Conservation (phyloP, 345 rosid species). For the Tarenaya hassleriana region DNA sequence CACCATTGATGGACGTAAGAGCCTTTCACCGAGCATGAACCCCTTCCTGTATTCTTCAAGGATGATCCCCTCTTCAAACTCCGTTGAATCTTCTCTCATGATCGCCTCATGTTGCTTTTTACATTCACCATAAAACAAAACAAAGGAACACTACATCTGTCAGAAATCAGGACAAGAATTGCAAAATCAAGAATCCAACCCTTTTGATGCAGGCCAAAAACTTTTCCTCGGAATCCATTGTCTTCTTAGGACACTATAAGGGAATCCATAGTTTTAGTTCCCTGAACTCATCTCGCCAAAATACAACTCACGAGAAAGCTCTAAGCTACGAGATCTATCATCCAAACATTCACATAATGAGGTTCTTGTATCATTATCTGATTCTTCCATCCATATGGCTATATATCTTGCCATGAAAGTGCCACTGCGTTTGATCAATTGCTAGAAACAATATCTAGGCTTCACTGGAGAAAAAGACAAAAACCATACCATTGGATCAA, state of each 20-base stretch:
- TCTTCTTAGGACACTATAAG: too few relatives aligned
- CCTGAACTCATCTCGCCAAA: too few relatives aligned
- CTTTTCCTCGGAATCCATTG: too few relatives aligned
- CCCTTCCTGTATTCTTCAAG: conserved; percentile 83
- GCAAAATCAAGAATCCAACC: not conserved
- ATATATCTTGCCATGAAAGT: conserved; percentile 5
- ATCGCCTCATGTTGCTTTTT: conserved; percentile 90
- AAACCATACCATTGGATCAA: conserved; percentile 92
- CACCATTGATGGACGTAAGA: conserved; percentile 95
- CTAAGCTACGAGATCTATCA: conserved; percentile 1
- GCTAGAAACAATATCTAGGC: not conserved
- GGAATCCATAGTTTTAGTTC: too few relatives aligned
- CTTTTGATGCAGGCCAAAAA: too few relatives aligned
- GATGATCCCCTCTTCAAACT: conserved; percentile 72
- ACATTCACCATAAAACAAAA: conserved; percentile 1
- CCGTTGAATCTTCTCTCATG: conserved; percentile 77
- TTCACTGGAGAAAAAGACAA: conserved; percentile 8
- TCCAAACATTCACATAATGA: not conserved
- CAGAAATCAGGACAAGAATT: not conserved
- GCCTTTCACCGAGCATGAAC: conserved; percentile 74
- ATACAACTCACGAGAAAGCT: not conserved
- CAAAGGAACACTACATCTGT: conserved; percentile 18
- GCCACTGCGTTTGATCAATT: conserved; percentile 8
- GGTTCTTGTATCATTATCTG: not conserved
- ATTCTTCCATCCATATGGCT: conserved; percentile 5